These are phyloP conservation scores for Dictyostelium brefeldianum DNA, from an alignment of 78 protist genomes.

Conservation along the genomic window DNA sequence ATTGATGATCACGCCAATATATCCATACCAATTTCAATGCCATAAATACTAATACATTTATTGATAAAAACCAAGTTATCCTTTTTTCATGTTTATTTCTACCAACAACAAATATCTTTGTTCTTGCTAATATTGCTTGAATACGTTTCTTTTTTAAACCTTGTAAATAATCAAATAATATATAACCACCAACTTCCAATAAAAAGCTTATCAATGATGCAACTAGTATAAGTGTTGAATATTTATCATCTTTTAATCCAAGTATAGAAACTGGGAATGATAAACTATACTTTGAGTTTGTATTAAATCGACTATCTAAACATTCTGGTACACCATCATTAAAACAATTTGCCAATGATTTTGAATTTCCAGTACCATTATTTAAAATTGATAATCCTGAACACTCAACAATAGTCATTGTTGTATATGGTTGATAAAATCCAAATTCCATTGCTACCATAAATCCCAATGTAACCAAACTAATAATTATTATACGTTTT, in stretches of 20 bases:
- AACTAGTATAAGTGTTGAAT: neutral
- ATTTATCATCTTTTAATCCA: constrained; percentile 1
- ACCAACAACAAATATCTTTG: constrained; percentile 5
- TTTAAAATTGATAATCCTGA: neutral
- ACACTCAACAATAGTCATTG: neutral
- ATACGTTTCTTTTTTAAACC: constrained; percentile 11
- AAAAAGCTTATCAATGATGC: neutral
- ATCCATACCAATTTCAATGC: neutral
- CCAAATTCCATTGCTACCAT: constrained; percentile 10
- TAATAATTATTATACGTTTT: neutral
- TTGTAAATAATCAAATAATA: neutral
- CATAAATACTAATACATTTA: neutral
- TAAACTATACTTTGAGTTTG: neutral
- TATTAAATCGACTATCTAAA: neutral
- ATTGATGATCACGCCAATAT: neutral
- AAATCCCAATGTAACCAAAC: neutral
- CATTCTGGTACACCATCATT: constrained; percentile 1
- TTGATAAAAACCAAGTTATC: neutral
- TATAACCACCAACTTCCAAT: neutral
- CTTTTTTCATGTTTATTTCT: constrained; percentile 1
- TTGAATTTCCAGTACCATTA: neutral
- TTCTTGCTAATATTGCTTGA: neutral
- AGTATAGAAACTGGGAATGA: neutral
- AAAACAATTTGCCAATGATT: constrained; percentile 5
- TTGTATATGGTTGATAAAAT: neutral